These are phyloP conservation scores for Picea glauca DNA, from an alignment of 75 land plant genomes.

Conservation along the genomic window DNA sequence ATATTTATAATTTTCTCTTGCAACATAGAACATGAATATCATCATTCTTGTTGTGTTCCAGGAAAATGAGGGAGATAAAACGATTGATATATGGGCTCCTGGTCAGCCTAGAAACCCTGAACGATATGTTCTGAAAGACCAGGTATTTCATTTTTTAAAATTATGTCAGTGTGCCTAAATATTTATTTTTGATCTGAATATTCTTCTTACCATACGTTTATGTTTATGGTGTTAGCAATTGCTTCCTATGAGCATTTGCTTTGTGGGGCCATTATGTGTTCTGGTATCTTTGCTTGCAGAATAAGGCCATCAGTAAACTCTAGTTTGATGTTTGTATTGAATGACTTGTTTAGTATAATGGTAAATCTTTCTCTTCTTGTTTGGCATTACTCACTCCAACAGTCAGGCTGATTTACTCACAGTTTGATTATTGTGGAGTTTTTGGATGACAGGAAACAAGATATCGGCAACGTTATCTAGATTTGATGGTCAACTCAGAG, in stretches of 20 bases:
- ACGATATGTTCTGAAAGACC: constrained; percentile 68
- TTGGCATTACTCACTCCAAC: background rate
- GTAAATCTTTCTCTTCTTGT: background rate
- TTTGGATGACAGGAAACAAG: constrained; percentile 77
- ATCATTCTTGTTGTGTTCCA: constrained; percentile 5
- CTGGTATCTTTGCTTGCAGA: background rate
- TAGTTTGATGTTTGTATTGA: background rate
- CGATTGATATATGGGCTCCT: constrained; percentile 47
- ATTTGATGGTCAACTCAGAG: constrained; percentile 84
- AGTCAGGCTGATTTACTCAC: background rate
- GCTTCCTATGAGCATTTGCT: background rate
- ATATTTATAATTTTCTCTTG: background rate
- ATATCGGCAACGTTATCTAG: constrained; percentile 86
- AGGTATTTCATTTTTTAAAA: constrained; percentile 34
- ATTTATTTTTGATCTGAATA: background rate
- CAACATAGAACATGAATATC: background rate
- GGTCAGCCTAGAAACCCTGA: constrained; percentile 77
- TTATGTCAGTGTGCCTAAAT: background rate
- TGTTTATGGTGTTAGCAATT: background rate
- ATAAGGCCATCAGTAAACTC: background rate
- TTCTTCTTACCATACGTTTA: background rate
- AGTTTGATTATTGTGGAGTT: background rate
- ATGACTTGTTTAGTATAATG: background rate
- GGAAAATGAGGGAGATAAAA: constrained; percentile 35
- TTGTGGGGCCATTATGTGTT: background rate